A percentile compares a stretch with the other conserved stretches of the same genome.
Conservation (phyloP, 2,329 filamentous ascomycete genomes). For the Dendryphion nanum region DNA sequence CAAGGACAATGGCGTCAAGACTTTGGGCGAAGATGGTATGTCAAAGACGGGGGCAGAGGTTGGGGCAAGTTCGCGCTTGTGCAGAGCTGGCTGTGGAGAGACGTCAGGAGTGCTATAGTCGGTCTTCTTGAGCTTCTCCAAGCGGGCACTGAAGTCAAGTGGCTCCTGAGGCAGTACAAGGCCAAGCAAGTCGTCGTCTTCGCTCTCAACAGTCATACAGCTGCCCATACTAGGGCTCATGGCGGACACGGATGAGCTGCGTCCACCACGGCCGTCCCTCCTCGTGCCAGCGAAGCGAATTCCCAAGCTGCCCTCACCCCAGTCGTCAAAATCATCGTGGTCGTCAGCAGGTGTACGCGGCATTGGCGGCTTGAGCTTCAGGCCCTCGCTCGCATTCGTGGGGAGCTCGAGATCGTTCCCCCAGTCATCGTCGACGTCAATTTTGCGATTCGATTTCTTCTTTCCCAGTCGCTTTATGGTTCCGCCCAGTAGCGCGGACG, state of each 20-base stretch:
- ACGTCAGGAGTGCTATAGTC: slow-evolving; percentile 28
- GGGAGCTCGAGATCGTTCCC: slow-evolving; percentile 51
- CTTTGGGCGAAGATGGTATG: slow-evolving; percentile 6
- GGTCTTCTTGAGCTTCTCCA: slow-evolving; percentile 66
- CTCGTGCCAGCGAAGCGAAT: slow-evolving; percentile 86
- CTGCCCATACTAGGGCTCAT: slow-evolving; percentile 92
- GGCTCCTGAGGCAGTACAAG: slow-evolving; percentile 80
- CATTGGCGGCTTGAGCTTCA: slow-evolving; percentile 46
- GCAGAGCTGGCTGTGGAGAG: slow-evolving; percentile 20
- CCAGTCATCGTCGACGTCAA: slow-evolving; percentile 51
- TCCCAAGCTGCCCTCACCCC: slow-evolving; percentile 89
- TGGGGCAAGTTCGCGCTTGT: slow-evolving; percentile 22
- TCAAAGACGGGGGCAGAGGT: slow-evolving; percentile 27
- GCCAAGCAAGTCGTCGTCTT: slow-evolving; percentile 90
- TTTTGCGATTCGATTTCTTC: slow-evolving; percentile 44
- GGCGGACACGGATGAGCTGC: slow-evolving; percentile 83
- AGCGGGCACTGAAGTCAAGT: slow-evolving; percentile 75
- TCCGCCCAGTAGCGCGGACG: slow-evolving; percentile 85
- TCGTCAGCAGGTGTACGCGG: slow-evolving; percentile 44
- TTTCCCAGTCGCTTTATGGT: slow-evolving; percentile 86
- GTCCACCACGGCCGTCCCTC: slow-evolving; percentile 73
- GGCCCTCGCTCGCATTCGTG: slow-evolving; percentile 28
- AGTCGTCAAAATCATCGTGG: slow-evolving; percentile 87
- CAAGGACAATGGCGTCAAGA: slow-evolving; percentile 13
- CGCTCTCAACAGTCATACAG: slow-evolving; percentile 86